These are phyloP conservation scores for Typha latifolia DNA, from an alignment of 176 grass and related monocot genomes.

Conservation along the genomic window DNA sequence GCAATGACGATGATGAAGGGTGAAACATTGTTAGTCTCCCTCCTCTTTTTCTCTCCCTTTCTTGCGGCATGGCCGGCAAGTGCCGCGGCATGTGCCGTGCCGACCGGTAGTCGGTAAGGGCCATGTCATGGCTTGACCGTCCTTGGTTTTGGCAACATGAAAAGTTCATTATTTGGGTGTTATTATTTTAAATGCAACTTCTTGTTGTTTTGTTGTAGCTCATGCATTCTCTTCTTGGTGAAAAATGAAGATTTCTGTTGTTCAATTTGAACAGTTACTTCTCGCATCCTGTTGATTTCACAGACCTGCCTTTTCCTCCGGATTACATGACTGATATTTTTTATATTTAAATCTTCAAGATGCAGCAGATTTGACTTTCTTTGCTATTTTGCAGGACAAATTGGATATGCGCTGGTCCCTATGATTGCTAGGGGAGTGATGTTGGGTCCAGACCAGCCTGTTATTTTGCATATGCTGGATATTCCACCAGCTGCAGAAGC, in stretches of 20 bases:
- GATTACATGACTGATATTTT: neutral
- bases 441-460: conserved; percentile 85
- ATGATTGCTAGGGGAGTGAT: conserved; percentile 96
- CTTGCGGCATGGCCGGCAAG: too few species aligned
- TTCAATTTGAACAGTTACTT: neutral
- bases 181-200: too few species aligned
- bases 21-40: too few species aligned
- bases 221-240: neutral
- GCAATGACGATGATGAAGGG: too few species aligned
- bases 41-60: too few species aligned
- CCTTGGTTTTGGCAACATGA: too few species aligned
- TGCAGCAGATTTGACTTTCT: neutral
- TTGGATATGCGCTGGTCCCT: conserved; percentile 92
- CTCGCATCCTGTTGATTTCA: neutral
- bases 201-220: too few species aligned
- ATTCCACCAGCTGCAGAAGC: conserved; percentile 76
- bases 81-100: too few species aligned
- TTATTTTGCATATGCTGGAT: conserved; percentile 98
- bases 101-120: too few species aligned
- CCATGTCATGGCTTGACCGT: too few species aligned
- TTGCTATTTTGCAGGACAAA: conserved; percentile 63
- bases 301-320: neutral
- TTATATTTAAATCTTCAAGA: neutral
- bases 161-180: too few species aligned
- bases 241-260: neutral